Base-by-base conservation (phyloP, 23 red algal species). In the Gracilaria domingensis region DNA sequence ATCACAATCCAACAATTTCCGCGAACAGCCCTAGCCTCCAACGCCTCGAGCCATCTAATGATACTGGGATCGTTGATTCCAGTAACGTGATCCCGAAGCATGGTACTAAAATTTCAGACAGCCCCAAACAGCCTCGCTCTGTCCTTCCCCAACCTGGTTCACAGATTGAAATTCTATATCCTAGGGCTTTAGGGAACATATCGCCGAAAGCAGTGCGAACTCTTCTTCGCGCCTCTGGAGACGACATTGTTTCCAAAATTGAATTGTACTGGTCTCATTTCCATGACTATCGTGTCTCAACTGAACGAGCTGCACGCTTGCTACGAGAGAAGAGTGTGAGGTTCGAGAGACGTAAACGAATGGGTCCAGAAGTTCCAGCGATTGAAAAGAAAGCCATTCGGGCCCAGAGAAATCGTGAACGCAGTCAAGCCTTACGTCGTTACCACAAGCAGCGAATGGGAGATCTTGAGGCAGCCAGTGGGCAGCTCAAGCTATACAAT, bases 381-480 rank as follows among this genome's bases (percentile, higher is more conserved):
- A 73, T 87, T 57, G 84, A 87, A 60, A 87, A 87, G 34, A 87
- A 87, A 32, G 84, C 65, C 24, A 87, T 87, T 76, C 84, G 84
- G 4, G 84, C 84, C 5, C 84, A 87, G 47, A 87, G 84, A 74
- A 87, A 87, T 55, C 84, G 84, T 18, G 84, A 87, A 76, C 39
- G 84, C 12, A 87, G 84, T 75, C 84, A 87, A 75, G 84, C 84
- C 14, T 48, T 87, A 38, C 84, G 84, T 50, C 64, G 67, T 29
- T 59, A 87, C 51, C 84, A 87, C 44, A 87, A 87, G 84, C 84
- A 87, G 28, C 84, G 84, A 20, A 57, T 87, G 61, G 40, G 21
- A 55, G 42, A 87, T 58, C 67, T 87, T 44, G 84, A 87, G 53
- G 42, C 17, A 2, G 40, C 60, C 40, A 71, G 47, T 7, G 33